Base-by-base conservation (phyloP, 805 yeast genomes). In the Saccharomyces jurei region DNA sequence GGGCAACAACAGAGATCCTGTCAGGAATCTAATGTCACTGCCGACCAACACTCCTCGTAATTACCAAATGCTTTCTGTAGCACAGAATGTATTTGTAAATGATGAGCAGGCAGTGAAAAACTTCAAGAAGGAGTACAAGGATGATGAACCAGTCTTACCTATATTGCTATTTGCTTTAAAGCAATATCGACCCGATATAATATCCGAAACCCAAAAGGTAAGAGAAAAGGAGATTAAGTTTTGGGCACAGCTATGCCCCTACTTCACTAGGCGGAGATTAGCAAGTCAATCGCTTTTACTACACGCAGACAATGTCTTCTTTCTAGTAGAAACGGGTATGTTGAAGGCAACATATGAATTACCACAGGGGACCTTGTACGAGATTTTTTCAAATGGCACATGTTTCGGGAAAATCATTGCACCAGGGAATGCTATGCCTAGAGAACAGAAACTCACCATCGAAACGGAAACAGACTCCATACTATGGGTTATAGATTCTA, bases 161-260 rank as follows among this genome's bases (percentile, higher is more conserved):
- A 50, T 69, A 29, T 58, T 71, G 11, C 50, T 71, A 44, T 55
- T 64, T 21, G 62, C 71, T 2, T 53, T 68, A 46, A 68, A 67
- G 52, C 60, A 57, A 48, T 70, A 63, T 50, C 63, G 67, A 54
- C 65, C 67, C 8, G 56, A 52, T 46, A 59, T 65, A 13, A 53
- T 58, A 32, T 66, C 72, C 4, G 60, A 60, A 21, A 63, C 61
- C 51, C 54, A 58, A 21, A 49, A 53, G 17, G 51, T 74, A 27
- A 74, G 79, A 21, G 65, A 72, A 10, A 74, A 44, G 58, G 71
- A 64, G 44, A 80, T 76, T 25, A 70, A 71, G 6, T 83, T 87
- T 63, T 91, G 96, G 96, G 63, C 74, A 6, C 71, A 73, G 31
- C 62, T 89, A n/a, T 73, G 81, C 0, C 81, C 81, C 3, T 84